Base-by-base conservation (phyloP, 345 rosid species). In the Clausena lansium region DNA sequence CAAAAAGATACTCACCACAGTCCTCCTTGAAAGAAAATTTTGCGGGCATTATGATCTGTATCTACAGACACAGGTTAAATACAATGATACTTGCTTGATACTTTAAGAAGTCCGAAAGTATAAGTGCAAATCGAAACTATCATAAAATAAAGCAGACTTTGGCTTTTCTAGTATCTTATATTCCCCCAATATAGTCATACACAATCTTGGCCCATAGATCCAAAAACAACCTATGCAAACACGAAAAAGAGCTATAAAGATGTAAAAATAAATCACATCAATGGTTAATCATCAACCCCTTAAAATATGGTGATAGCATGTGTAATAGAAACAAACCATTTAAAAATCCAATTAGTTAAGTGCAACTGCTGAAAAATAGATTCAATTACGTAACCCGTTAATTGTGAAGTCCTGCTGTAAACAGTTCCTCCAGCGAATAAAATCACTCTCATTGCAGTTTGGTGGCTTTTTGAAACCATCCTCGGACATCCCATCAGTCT, bases 151-250 rank as follows among this genome's bases (percentile, higher is more conserved):
- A 85, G 80, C 94, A 80, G 83, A 92, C 97, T 87, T 88, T 88
- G 60, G 93, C 91, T 81, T 84, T 83, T 38, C 59, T 79, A 67
- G 89, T 77, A 80, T 92, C 94, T 82, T 90, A 88, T 73, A 89
- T 83, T 84, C 94, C 97, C 75, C 92, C 94, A 88, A 76, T 38
- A 78, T 92, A 90, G 65, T 92, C 94, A 76, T 92, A 92, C 59
- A 92, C 87, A 64, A 90, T 82, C 75, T 86, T 88, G 59, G 81
- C 90, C 39, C 39, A 4, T 38, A 5, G 39, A 38, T 2, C 4
- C 6, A 38, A 38, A 38, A 38, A 38, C 0, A 38, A 38, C 39
- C 39, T 38, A 5, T 4, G 39, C 39, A 38, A 38, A 38, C 39
- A 38, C 7, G 39, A 38, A 30, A 38, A 38, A 4, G 39, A 38